phyloP scores from a whole-genome alignment of 371 early-diverging fungal species.

The Lichtheimia ornata region DNA sequence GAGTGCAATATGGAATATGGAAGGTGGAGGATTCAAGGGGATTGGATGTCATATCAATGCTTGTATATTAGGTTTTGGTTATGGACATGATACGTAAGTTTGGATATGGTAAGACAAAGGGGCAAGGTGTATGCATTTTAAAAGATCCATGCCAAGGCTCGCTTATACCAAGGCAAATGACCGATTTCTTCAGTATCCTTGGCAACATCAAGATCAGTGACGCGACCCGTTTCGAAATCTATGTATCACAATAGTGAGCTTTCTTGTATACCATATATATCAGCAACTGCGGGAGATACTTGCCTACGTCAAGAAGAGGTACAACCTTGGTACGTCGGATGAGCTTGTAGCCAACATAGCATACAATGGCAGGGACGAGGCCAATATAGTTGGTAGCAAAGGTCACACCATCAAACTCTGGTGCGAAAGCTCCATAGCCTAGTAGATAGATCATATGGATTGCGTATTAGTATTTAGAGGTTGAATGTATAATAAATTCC shows the following conservation, averaged over 20 bases:
- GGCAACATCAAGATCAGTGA: conserved; percentile 34
- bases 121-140: conserved; percentile 2
- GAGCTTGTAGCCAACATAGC: conserved; percentile 42
- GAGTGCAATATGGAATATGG: background rate
- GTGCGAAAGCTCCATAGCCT: conserved; percentile 30
- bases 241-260: conserved; percentile 1
- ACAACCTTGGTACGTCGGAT: conserved; percentile 50
- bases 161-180: conserved; percentile 15
- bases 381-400: conserved; percentile 37
- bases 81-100: background rate
- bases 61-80: background rate
- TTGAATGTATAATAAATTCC: background rate
- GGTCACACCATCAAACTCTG: conserved; percentile 17
- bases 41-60: background rate
- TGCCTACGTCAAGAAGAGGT: conserved; percentile 54
- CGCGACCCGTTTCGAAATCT: conserved; percentile 35
- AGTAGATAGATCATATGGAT: background rate
- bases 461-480: conserved; percentile 3
- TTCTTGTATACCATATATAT: background rate
- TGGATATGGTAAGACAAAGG: background rate
- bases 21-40: background rate
- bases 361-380: conserved; percentile 32
- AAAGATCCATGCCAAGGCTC: conserved; percentile 10
- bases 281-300: conserved; percentile 3
- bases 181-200: conserved; percentile 26